These are phyloP conservation scores for Auricularia heimuer DNA, from an alignment of 768 basidiomycete species.

Conservation along the genomic window DNA sequence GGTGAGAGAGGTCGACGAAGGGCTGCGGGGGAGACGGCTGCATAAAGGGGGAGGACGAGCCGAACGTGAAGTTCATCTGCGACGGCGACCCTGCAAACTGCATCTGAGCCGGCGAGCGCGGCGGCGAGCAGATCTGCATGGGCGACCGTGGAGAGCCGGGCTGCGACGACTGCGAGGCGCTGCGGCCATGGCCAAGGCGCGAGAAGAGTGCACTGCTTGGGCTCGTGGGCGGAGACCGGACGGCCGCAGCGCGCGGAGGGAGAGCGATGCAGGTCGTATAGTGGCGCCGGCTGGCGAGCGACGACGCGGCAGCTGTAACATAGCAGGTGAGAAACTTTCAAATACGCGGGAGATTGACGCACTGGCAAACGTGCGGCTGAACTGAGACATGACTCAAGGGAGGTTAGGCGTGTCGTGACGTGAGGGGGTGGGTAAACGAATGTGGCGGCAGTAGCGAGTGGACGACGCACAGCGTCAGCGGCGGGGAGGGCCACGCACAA, in stretches of 20 bases:
- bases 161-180: background rate
- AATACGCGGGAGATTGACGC: background rate
- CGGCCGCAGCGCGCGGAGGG: background rate
- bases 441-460: background rate
- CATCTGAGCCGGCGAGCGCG: background rate
- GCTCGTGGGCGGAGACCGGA: background rate
- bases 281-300: background rate
- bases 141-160: background rate
- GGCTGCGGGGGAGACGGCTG: no score
- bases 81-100: background rate
- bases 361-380: background rate
- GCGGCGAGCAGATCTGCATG: background rate
- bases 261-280: background rate
- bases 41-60: background rate
- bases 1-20: no score
- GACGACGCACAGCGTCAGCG: conserved; percentile 3
- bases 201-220: background rate
- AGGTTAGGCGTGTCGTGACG: background rate
- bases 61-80: background rate
- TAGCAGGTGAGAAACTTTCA: background rate
- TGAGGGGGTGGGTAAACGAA: background rate
- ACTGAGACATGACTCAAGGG: background rate
- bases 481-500: background rate
- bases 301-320: background rate
- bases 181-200: background rate